Percentiles rank a stretch among this genome's conserved stretches.
These are phyloP conservation scores for Triglochin maritima DNA, from an alignment of 106 monocot species.

Conservation along the genomic window DNA sequence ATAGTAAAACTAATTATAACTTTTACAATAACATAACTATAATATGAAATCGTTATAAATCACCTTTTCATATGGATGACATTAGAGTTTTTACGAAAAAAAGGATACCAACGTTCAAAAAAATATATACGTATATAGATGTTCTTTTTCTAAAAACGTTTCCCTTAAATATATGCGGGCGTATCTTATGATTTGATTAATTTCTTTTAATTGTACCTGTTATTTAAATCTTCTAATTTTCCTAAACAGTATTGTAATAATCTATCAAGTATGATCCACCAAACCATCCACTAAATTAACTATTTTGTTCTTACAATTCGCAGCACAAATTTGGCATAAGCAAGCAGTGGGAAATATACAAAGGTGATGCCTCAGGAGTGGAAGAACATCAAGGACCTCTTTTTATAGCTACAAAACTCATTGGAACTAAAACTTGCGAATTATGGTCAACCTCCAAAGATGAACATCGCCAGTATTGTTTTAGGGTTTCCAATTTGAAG, in stretches of 20 bases:
- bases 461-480: too few species aligned
- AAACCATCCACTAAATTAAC: background rate
- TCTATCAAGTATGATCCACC: background rate
- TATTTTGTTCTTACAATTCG: background rate
- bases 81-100: too few species aligned
- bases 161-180: too few species aligned
- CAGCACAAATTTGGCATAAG: conserved; percentile 18
- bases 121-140: too few species aligned
- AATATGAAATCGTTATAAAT: too few species aligned
- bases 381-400: conserved; percentile 2
- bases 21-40: too few species aligned
- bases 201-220: background rate
- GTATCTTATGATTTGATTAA: too few species aligned
- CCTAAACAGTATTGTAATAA: background rate
- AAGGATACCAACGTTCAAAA: too few species aligned
- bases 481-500: too few species aligned
- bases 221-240: background rate
- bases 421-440: conserved; percentile 15
- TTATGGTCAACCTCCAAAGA: background rate
- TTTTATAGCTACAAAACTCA: conserved; percentile 26
- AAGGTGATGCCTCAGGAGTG: conserved; percentile 15
- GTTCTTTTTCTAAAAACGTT: too few species aligned
- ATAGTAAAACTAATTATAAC: too few species aligned
- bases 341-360: conserved; percentile 35
- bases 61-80: too few species aligned